Conservation (phyloP, 345 rosid genomes). For the Pistacia vera region DNA sequence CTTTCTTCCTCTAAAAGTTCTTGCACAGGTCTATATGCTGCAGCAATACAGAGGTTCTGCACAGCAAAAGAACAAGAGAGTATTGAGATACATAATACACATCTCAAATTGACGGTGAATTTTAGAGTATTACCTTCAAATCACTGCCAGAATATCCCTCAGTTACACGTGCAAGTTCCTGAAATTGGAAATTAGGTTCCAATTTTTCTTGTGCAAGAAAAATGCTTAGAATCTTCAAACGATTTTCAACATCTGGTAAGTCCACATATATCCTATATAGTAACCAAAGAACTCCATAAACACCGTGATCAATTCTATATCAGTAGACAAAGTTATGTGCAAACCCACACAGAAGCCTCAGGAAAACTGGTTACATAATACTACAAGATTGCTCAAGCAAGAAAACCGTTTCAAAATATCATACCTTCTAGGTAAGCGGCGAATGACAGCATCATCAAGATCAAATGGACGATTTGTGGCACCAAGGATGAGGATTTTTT, state of each 20-base stretch:
- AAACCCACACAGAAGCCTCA: neutral
- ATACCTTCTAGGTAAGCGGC: conserved; percentile 97
- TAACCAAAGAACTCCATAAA: conserved; percentile 22
- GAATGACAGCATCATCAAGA: conserved; percentile 98
- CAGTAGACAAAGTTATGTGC: neutral
- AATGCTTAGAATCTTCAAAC: conserved; percentile 81
- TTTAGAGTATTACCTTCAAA: conserved; percentile 65
- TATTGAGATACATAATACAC: conserved; percentile 12
- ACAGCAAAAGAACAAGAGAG: conserved; percentile 17
- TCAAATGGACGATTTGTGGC: conserved; percentile 99
- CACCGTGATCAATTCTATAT: neutral
- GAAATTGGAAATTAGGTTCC: conserved; percentile 54
- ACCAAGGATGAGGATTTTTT: conserved; percentile 93
- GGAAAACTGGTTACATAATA: neutral
- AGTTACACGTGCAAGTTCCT: conserved; percentile 78
- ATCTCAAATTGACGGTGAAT: conserved; percentile 6
- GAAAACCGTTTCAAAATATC: neutral
- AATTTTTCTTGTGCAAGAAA: conserved; percentile 73
- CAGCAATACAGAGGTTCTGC: conserved; percentile 96
- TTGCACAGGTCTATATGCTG: conserved; percentile 98
- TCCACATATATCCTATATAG: conserved; percentile 82
- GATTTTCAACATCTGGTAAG: conserved; percentile 90
- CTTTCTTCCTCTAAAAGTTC: conserved; percentile 85
- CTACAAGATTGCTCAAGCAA: conserved; percentile 1
- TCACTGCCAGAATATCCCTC: conserved; percentile 99